Base-by-base conservation (phyloP, 2,329 filamentous ascomycete species). In the Ciborinia camelliae region DNA sequence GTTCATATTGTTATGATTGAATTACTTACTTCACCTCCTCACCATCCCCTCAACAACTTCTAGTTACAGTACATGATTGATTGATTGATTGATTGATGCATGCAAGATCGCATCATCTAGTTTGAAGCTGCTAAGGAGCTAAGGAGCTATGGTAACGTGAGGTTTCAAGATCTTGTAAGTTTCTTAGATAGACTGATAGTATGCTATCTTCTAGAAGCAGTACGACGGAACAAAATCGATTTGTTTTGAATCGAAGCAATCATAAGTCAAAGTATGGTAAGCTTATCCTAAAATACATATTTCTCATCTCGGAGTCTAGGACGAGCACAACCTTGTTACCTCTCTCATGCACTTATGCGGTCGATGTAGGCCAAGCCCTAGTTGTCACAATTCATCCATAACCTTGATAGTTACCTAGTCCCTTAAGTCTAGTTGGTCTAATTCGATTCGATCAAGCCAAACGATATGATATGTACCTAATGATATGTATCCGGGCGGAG, bases 131-230 rank as follows among this genome's bases (percentile, higher is more conserved):
- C 14, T 41, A 32, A 57, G 10, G 28, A 58, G 39, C 28, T 32
- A 26, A 10, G 35, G 8, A n/a, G n/a, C n/a, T n/a, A n/a, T 32
- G 47, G 32, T 52, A 37, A 28, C 12, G 28, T 51, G 41, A 47
- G 9, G n/a, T 57, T 37, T 51, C 43, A 60, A 28, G 55, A 59
- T 59, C 23, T 26, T n/a, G n/a, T n/a, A n/a, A n/a, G n/a, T n/a
- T n/a, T n/a, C n/a, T n/a, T 23, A 35, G 26, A 58, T 32, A 45
- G 53, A 48, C 15, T 10, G 43, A 28, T 26, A 23, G 20, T 45
- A 58, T n/a, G 54, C 39, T 23, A 51, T 51, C 60, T 62, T 62
- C 60, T 62, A 53, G 60, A 62, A 62, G 59, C 57, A 48, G n/a
- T 37, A 47, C 37, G 14, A 37, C 30, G 2, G 57, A 60, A 50